These are phyloP conservation scores for Phlebopus sp. DNA, from an alignment of 1,284 basidiomycete species.

Conservation along the genomic window DNA sequence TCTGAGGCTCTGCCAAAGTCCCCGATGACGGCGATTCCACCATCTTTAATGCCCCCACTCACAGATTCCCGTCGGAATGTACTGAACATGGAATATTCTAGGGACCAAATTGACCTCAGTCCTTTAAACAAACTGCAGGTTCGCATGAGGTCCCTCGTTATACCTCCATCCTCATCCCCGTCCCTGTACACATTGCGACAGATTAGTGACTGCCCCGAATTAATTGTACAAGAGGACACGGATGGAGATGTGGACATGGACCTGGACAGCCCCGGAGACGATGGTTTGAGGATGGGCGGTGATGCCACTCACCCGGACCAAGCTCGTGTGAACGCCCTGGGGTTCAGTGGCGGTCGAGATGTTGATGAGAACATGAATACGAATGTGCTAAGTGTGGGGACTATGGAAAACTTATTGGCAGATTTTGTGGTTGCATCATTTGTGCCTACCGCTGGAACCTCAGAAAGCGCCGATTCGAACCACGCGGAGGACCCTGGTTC, in stretches of 20 bases:
- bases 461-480: too few relatives aligned
- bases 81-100: neutral
- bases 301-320: neutral
- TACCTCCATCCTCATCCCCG: slow-evolving; percentile 5
- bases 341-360: too few relatives aligned
- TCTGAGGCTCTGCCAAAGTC: neutral
- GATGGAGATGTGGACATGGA: neutral
- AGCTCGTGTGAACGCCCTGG: too few relatives aligned
- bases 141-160: slow-evolving; percentile 1
- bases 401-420: too few relatives aligned
- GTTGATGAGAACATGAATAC: too few relatives aligned
- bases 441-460: too few relatives aligned
- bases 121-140: neutral
- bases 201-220: neutral
- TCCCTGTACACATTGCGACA: neutral
- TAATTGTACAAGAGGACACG: neutral
- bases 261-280: neutral
- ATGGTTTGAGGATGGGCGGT: neutral
- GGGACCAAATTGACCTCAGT: neutral
- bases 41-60: slow-evolving; percentile 1
- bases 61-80: neutral
- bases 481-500: too few relatives aligned
- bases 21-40: slow-evolving; percentile 9
- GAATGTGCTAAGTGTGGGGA: too few relatives aligned
- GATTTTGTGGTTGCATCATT: too few relatives aligned